These are phyloP conservation scores for Candida tropicalis DNA, from an alignment of 1,139 yeast species.

Conservation along the genomic window DNA sequence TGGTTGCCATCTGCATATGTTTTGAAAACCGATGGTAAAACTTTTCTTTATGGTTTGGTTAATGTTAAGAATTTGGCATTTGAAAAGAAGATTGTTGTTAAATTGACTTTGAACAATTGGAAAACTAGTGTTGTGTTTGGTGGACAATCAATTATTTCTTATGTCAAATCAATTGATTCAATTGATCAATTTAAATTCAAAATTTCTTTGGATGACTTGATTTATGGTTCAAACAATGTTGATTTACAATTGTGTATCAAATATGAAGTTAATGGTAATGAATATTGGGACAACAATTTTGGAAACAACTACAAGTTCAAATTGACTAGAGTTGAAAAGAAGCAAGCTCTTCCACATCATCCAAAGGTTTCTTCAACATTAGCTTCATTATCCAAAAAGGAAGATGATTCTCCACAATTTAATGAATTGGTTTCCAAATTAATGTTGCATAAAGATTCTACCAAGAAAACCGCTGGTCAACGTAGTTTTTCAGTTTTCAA, in stretches of 20 bases:
- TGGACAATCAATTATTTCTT: constrained; percentile 23
- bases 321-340: constrained; percentile 17
- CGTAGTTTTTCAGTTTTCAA: constrained; percentile 13
- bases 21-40: constrained; percentile 16
- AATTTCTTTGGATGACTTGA: constrained; percentile 32
- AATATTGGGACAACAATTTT: constrained; percentile 41
- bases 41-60: constrained; percentile 29
- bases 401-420: constrained; percentile 22
- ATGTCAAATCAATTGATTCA: constrained; percentile 28
- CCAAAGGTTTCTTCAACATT: constrained; percentile 4
- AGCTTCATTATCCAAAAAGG: neutral
- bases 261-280: constrained; percentile 25
- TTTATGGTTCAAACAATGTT: constrained; percentile 11
- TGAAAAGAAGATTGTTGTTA: constrained; percentile 38
- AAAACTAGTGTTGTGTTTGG: constrained; percentile 31
- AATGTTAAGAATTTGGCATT: constrained; percentile 41
- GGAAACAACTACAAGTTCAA: constrained; percentile 31
- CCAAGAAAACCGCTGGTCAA: constrained; percentile 4
- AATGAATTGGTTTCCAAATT: constrained; percentile 26
- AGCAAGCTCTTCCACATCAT: neutral
- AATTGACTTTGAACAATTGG: constrained; percentile 45
- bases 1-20: constrained; percentile 18
- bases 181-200: constrained; percentile 43
- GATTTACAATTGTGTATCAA: constrained; percentile 29
- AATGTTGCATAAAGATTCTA: constrained; percentile 11